A percentile compares a stretch with the other conserved stretches of the same genome.
Evolutionary conservation across 345 rosid genomes (phyloP).

Genomic region (Camelina sativa): DNA sequence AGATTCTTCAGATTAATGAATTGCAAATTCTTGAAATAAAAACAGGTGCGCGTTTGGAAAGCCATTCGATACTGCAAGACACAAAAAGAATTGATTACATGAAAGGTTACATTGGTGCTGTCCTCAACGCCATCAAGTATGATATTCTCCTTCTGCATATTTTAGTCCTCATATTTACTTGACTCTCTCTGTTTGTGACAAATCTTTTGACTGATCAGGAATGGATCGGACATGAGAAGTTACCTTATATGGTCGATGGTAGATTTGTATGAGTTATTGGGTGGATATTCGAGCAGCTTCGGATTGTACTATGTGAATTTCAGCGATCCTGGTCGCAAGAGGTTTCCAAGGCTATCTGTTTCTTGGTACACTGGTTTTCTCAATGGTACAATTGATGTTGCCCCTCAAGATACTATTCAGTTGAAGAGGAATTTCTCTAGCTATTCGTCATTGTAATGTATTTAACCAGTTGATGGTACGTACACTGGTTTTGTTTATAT

Average conservation of each 20-base stretch:
- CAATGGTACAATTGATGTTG: slow-evolving; percentile 44
- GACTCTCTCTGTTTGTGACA: slow-evolving; percentile 7
- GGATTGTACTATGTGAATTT: slow-evolving; percentile 57
- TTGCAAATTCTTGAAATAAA: not conserved
- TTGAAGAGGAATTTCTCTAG: not conserved
- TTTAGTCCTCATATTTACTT: not conserved
- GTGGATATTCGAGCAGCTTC: slow-evolving; percentile 42
- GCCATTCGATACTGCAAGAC: slow-evolving; percentile 45
- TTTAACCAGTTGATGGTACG: not conserved
- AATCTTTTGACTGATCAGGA: slow-evolving; percentile 40
- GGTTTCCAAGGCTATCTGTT: slow-evolving; percentile 57
- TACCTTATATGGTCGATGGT: slow-evolving; percentile 61
- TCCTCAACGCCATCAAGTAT: slow-evolving; percentile 54
- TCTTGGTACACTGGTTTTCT: slow-evolving; percentile 57
- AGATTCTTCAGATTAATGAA: not conserved
- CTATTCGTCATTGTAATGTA: slow-evolving; percentile 27
- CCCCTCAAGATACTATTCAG: slow-evolving; percentile 10
- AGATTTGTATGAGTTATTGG: slow-evolving; percentile 50
- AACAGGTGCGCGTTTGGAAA: slow-evolving; percentile 39
- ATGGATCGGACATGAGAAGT: slow-evolving; percentile 59
- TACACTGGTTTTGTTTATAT: not conserved
- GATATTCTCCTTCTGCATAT: not conserved
- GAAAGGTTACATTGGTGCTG: slow-evolving; percentile 45
- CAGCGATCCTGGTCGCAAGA: slow-evolving; percentile 49
- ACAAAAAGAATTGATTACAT: slow-evolving; percentile 46